Percentiles rank a stretch among this genome's conserved stretches.
These are phyloP conservation scores for Sclerotinia subarctica DNA, from an alignment of 2,329 filamentous ascomycete genomes.

Conservation along the genomic window DNA sequence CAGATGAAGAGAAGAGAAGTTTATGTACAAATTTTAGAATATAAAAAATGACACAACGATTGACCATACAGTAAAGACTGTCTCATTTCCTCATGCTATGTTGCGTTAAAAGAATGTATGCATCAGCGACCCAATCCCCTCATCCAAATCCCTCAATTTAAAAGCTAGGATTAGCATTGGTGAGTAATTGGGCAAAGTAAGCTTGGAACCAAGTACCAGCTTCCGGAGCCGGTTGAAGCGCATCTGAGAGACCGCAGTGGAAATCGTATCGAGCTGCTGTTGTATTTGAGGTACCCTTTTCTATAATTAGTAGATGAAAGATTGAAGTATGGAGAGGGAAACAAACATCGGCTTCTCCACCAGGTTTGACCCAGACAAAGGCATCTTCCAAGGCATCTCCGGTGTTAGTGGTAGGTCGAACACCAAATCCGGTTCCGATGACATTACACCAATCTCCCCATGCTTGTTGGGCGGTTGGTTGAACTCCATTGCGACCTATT, in stretches of 20 bases:
- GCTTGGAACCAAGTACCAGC: conserved; percentile 62
- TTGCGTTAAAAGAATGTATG: not conserved
- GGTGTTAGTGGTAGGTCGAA: conserved; percentile 61
- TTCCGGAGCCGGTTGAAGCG: conserved; percentile 64
- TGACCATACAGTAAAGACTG: not conserved
- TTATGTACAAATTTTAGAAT: conserved; percentile 9
- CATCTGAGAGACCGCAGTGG: conserved; percentile 49
- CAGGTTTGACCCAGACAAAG: conserved; percentile 70
- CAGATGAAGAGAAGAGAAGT: conserved; percentile 15
- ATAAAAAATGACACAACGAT: not conserved
- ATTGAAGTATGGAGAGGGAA: no score
- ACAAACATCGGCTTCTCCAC: conserved; percentile 46
- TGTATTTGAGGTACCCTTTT: conserved; percentile 41
- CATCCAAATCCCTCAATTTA: conserved; percentile 25
- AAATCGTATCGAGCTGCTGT: conserved; percentile 48
- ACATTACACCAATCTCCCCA: conserved; percentile 71
- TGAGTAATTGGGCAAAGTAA: conserved; percentile 56
- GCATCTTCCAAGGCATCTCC: conserved; percentile 58
- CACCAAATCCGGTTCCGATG: conserved; percentile 60
- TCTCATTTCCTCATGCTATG: not conserved
- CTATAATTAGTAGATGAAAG: not conserved
- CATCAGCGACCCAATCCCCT: not conserved
- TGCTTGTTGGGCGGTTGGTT: conserved; percentile 51
- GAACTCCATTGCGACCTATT: conserved; percentile 57
- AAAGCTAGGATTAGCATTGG: conserved; percentile 55